Percentiles rank a stretch among this genome's conserved stretches.
Evolutionary conservation across 192 early-diverging fungal genomes (phyloP).

Genomic region (Obelidium mucronatum): DNA sequence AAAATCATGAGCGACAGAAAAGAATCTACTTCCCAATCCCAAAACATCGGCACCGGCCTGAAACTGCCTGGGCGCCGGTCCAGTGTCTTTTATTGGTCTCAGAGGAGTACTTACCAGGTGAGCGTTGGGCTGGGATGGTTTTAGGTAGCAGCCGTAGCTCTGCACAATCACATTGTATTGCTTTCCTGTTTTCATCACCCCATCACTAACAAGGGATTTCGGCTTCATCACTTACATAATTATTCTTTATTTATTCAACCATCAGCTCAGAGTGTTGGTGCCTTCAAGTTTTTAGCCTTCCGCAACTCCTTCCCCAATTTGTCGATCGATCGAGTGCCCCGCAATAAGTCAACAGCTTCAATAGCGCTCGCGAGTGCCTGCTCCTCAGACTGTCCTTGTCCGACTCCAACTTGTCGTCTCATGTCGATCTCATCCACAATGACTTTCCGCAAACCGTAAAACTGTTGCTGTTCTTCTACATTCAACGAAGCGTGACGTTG

Average conservation of each 20-base stretch:
- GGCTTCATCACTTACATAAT: no score
- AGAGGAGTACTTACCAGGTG: neutral
- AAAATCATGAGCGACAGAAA: neutral
- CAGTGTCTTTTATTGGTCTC: neutral
- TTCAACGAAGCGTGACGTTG: neutral
- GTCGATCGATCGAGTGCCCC: neutral
- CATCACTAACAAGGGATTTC: no score
- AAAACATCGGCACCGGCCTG: neutral
- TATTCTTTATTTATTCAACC: no score
- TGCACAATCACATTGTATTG: no score
- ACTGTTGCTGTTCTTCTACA: neutral
- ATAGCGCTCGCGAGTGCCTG: neutral
- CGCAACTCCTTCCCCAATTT: neutral
- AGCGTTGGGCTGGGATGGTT: neutral
- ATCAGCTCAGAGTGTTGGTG: neutral
- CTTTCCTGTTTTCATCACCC: no score
- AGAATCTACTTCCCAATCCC: neutral
- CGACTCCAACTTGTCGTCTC: neutral
- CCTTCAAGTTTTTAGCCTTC: neutral
- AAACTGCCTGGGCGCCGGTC: neutral
- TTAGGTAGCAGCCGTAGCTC: neutral
- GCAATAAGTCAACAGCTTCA: neutral
- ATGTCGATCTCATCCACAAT: neutral
- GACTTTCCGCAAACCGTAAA: neutral
- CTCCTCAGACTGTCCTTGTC: neutral